phyloP scores from a whole-genome alignment of 2,329 filamentous ascomycete genomes.

The Pestalotiopsis fici region DNA sequence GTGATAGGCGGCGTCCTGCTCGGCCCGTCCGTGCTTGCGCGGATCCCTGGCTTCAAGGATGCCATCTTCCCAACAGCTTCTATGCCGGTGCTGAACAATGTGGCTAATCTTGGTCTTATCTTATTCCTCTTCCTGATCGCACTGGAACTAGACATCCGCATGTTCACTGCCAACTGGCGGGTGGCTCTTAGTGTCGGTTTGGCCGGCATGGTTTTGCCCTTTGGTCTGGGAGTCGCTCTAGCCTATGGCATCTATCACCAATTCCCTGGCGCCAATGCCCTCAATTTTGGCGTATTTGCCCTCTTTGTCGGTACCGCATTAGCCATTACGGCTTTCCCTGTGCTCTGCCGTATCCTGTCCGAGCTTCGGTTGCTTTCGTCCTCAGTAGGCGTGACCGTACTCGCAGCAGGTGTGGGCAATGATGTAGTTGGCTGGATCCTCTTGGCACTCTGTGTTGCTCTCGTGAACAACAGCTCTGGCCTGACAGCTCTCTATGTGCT shows the following conservation, averaged over 20 bases:
- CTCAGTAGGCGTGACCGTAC: slow-evolving; percentile 83
- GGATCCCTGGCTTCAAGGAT: slow-evolving; percentile 67
- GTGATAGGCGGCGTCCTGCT: slow-evolving; percentile 75
- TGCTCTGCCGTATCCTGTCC: slow-evolving; percentile 89
- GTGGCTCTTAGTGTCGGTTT: slow-evolving; percentile 68
- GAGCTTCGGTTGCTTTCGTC: slow-evolving; percentile 85
- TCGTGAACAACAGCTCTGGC: slow-evolving; percentile 85
- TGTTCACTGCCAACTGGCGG: slow-evolving; percentile 70
- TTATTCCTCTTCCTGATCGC: slow-evolving; percentile 77
- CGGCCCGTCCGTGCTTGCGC: slow-evolving; percentile 73
- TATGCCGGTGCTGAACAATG: slow-evolving; percentile 67
- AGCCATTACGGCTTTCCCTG: slow-evolving; percentile 88
- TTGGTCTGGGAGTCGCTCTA: slow-evolving; percentile 70
- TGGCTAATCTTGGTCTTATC: slow-evolving; percentile 71
- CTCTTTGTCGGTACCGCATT: slow-evolving; percentile 92
- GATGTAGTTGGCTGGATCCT: slow-evolving; percentile 92
- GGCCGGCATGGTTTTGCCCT: slow-evolving; percentile 71
- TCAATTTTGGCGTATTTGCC: slow-evolving; percentile 42
- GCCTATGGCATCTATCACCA: slow-evolving; percentile 71
- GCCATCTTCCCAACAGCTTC: slow-evolving; percentile 68
- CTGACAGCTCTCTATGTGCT: slow-evolving; percentile 84
- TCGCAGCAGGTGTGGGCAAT: slow-evolving; percentile 90
- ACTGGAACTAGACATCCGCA: slow-evolving; percentile 71
- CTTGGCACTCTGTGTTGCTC: slow-evolving; percentile 86
- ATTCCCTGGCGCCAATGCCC: slow-evolving; percentile 47